Base-by-base conservation (phyloP, 257 asterid genomes). In the Thymus mandschuricus region DNA sequence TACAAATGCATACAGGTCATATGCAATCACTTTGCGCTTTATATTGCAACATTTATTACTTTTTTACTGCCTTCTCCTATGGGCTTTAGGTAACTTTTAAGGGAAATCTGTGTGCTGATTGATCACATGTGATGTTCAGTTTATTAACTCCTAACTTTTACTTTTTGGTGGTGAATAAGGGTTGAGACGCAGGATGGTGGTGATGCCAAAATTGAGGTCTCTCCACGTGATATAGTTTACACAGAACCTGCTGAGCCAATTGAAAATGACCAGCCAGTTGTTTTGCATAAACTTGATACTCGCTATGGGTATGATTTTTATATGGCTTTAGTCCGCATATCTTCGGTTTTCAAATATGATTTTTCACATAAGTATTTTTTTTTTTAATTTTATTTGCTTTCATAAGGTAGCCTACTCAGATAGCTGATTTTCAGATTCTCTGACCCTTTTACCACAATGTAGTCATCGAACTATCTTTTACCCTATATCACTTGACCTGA, bases 151-250 rank as follows among this genome's bases (percentile, higher is more conserved):
- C 79, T 80, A 31, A 76, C 46, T 43, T 10, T 10, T 34, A 51
- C 15, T 11, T 67, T 66, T 21, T 9, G 31, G 31, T 68, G 66
- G 72, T 75, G 60, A 62, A 69, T 66, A 84, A 84, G 99, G 98
- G 98, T 83, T 74, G 98, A 89, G 97, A 89, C 99, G 58, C 98
- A 92, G 77, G 99, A 95, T 68, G 96, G 96, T 9, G 99, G 99
- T 73, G 99, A 95, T 89, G 98, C 99, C 70, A 95, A 86, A 82
- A 77, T 89, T 12, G 97, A 95, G 68, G 90, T 87, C 74, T 95
- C 96, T 77, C 99, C 99, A 21, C 98, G 99, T 69, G 99, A 95
- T 80, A 92, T 95, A 75, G 77, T 95, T 76, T 95, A 89, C 80
- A 76, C 92, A 40, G 92, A 95, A 79, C 83, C 91, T 76, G 96